phyloP scores from a whole-genome alignment of 345 rosid genomes.

The Gossypium australe region DNA sequence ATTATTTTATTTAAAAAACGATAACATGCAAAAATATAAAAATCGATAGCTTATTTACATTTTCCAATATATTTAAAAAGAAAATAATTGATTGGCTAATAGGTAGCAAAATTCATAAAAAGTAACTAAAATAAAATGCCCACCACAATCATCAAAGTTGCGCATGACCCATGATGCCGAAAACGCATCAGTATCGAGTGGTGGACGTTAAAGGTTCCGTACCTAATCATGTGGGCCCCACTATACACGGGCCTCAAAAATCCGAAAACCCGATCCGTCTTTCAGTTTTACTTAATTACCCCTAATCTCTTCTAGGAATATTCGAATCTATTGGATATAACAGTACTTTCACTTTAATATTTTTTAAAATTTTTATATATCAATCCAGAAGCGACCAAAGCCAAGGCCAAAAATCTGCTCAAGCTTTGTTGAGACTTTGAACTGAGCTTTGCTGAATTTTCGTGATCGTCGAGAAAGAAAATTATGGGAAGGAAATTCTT shows the following conservation, averaged over 20 bases:
- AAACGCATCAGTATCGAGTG: not conserved
- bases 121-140: not conserved
- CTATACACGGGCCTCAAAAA: too few species aligned
- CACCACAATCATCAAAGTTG: not conserved
- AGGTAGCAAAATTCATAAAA: too few species aligned
- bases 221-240: too few species aligned
- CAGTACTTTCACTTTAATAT: not conserved
- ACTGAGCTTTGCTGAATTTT: constrained; percentile 8
- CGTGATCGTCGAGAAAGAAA: constrained; percentile 21
- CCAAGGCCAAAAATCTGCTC: not conserved
- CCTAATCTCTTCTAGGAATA: not conserved
- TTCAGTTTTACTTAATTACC: not conserved
- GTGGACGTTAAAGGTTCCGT: not conserved
- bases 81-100: too few species aligned
- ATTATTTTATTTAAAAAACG: too few species aligned
- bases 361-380: too few species aligned
- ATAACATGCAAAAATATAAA: too few species aligned
- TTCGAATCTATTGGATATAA: not conserved
- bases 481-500: constrained; percentile 78
- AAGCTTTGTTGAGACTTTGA: not conserved
- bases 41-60: too few species aligned
- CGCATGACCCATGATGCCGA: not conserved
- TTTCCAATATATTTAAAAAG: too few species aligned
- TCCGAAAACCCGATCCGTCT: too few species aligned
- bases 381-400: not conserved